Percentiles rank a stretch among this genome's conserved stretches.
These are phyloP conservation scores for Cryptococcus sp. DNA, from an alignment of 1,284 basidiomycete species.

Conservation along the genomic window DNA sequence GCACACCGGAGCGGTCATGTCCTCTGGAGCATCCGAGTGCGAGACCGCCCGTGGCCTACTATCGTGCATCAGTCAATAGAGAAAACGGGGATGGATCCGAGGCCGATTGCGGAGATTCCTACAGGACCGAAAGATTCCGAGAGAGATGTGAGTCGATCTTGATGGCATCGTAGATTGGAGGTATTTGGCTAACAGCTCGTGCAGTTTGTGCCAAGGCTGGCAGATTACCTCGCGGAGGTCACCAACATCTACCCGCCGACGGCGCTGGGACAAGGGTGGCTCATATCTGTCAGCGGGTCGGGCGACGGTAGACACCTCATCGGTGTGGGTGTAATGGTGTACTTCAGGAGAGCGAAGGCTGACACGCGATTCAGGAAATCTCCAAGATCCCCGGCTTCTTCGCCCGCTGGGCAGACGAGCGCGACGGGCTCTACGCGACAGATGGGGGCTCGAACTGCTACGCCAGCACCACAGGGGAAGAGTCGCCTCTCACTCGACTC, in stretches of 20 bases:
- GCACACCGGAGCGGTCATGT: background rate
- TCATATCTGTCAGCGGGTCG: slow-evolving; percentile 17
- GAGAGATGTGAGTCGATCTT: slow-evolving; percentile 21
- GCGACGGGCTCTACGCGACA: slow-evolving; percentile 12
- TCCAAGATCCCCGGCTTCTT: slow-evolving; percentile 27
- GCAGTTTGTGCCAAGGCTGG: slow-evolving; percentile 31
- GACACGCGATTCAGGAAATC: slow-evolving; percentile 17
- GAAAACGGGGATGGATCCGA: slow-evolving; percentile 11
- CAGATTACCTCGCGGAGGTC: slow-evolving; percentile 32
- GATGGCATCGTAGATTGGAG: background rate
- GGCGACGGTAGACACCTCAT: slow-evolving; percentile 21
- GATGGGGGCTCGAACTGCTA: background rate
- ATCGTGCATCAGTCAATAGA: background rate
- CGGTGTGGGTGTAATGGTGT: slow-evolving; percentile 15
- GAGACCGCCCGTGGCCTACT: background rate
- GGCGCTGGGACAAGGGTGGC: slow-evolving; percentile 13
- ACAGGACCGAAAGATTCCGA: slow-evolving; percentile 22
- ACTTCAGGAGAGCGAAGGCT: background rate
- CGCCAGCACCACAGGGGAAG: too few species aligned
- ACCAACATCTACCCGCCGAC: slow-evolving; percentile 20
- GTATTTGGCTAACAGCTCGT: background rate
- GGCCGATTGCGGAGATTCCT: slow-evolving; percentile 14
- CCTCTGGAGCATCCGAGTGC: background rate
- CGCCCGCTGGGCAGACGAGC: slow-evolving; percentile 22
- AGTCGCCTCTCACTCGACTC: slow-evolving; percentile 1